phyloP scores from a whole-genome alignment of 2,329 filamentous ascomycete species.

The Colletotrichum gloeosporioides region DNA sequence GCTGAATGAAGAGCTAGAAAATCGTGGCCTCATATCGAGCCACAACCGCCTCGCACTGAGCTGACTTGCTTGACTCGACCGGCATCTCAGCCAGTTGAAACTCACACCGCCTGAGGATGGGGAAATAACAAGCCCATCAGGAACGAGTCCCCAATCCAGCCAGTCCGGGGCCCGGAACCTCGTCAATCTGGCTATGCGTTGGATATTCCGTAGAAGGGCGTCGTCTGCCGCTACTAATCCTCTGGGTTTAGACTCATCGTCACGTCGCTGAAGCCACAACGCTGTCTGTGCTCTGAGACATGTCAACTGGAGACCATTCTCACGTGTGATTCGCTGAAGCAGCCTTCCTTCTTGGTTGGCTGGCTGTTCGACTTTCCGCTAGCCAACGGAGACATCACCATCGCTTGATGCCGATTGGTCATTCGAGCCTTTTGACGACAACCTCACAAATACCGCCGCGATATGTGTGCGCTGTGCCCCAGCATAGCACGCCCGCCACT shows the following conservation, averaged over 20 bases:
- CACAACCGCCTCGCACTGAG: background rate
- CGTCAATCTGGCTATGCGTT: constrained; percentile 7
- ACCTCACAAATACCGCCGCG: background rate
- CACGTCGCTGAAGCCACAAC: background rate
- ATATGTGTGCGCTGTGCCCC: background rate
- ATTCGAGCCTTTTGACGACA: background rate
- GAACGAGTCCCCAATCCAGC: background rate
- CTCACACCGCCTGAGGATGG: background rate
- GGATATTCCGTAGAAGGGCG: constrained; percentile 2
- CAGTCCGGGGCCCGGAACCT: background rate
- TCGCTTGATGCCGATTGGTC: background rate
- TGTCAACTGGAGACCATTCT: background rate
- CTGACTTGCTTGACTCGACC: background rate
- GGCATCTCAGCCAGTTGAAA: background rate
- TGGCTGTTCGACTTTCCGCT: background rate
- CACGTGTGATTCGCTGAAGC: background rate
- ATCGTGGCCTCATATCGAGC: constrained; percentile 2
- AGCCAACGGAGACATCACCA: background rate
- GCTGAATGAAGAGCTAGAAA: background rate
- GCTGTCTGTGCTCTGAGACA: constrained; percentile 15
- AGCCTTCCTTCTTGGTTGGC: background rate
- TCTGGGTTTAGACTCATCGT: background rate
- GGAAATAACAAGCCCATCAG: background rate
- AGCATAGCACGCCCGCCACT: background rate
- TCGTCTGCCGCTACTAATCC: background rate